Conservation (phyloP, 2,329 filamentous ascomycete species). For the Fusarium goolgardi region DNA sequence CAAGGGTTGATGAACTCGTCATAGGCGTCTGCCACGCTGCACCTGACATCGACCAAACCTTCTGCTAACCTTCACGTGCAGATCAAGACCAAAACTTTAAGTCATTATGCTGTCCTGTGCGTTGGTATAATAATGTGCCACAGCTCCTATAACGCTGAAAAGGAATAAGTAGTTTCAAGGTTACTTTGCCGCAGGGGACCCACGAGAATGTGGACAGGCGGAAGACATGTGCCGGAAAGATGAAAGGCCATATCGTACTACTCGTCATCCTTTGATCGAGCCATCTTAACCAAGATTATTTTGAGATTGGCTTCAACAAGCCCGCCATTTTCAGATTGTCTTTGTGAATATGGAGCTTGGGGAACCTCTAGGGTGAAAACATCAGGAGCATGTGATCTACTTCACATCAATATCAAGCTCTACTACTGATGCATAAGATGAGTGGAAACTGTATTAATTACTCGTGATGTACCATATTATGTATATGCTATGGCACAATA, state of each 20-base stretch:
- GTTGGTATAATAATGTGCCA: rapidly evolving
- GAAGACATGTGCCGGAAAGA: not conserved
- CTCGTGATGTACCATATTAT: not conserved
- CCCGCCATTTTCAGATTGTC: too few species aligned
- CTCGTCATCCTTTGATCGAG: not conserved
- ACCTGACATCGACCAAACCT: not conserved
- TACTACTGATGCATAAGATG: rapidly evolving
- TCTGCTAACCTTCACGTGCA: rapidly evolving
- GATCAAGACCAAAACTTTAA: not conserved
- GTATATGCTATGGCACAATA: not conserved
- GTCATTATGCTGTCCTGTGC: rapidly evolving
- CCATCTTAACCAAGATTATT: too few species aligned
- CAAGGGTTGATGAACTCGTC: not conserved
- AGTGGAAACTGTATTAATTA: rapidly evolving
- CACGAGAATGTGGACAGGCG: not conserved
- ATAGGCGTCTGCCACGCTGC: not conserved
- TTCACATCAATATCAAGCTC: not conserved
- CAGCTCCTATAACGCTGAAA: too few species aligned
- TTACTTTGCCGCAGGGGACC: not conserved
- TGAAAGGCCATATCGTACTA: not conserved
- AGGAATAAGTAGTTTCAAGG: too few species aligned
- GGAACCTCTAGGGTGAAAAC: too few species aligned
- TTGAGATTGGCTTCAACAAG: too few species aligned
- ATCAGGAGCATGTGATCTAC: too few species aligned
- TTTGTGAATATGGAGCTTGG: too few species aligned